Evolutionary conservation across 2,329 filamentous ascomycete species (phyloP).

Genomic region (Paradendryphiella salina): DNA sequence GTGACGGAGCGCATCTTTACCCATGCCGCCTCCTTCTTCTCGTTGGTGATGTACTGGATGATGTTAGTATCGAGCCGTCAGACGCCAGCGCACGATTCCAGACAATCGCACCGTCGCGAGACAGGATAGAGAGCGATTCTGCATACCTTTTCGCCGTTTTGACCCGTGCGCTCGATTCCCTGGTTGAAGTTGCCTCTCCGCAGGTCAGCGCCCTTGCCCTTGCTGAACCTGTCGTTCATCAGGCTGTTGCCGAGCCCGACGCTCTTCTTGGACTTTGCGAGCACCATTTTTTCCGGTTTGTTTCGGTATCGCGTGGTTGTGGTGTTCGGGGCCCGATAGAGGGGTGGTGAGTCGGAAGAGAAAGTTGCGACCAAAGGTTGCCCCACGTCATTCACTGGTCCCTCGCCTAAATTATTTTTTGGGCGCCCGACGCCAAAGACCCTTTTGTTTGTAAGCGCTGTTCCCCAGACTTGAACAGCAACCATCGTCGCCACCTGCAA

Average conservation of each 20-base stretch:
- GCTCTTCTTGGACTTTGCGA: constrained; percentile 91
- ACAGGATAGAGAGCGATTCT: not conserved
- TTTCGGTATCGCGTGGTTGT: constrained; percentile 21
- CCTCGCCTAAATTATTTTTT: constrained; percentile 63
- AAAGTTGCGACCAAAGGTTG: constrained; percentile 26
- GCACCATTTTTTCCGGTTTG: constrained; percentile 60
- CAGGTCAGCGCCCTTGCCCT: constrained; percentile 82
- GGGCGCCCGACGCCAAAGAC: constrained; percentile 15
- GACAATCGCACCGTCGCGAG: not conserved
- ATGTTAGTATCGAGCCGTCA: constrained; percentile 28
- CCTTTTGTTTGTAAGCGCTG: constrained; percentile 37
- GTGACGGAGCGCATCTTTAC: constrained; percentile 99
- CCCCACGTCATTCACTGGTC: constrained; percentile 59
- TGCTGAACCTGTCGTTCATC: constrained; percentile 98
- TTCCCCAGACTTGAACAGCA: constrained; percentile 29
- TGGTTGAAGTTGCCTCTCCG: constrained; percentile 67
- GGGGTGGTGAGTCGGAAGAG: constrained; percentile 25
- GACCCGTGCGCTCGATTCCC: constrained; percentile 71
- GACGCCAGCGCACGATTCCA: not conserved
- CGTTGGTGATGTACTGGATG: constrained; percentile 81
- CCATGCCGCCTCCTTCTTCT: constrained; percentile 88
- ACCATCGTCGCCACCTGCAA: constrained; percentile 5
- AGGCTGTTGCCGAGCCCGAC: constrained; percentile 95
- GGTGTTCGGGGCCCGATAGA: constrained; percentile 19
- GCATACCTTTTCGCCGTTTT: constrained; percentile 72